Base-by-base conservation (phyloP, 139 green algal genomes). In the Coelastrella sp. region DNA sequence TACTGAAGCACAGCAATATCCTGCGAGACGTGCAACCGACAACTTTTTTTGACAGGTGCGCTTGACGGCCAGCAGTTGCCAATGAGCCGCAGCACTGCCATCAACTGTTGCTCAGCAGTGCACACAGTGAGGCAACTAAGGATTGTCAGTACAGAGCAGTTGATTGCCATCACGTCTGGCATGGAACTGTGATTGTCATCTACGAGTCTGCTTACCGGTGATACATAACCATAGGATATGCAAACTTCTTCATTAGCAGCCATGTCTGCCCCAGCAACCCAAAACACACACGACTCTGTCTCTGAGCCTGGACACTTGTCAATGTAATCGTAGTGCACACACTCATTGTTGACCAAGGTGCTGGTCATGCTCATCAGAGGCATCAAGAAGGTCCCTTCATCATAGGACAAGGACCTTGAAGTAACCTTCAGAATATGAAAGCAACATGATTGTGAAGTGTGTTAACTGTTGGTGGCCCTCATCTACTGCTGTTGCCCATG, bases 221-320 rank as follows among this genome's bases (percentile, higher is more conserved):
- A 34, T 7, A 82, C 34, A 27, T 82, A 38, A 11, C 75, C 75
- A 35, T 71, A 71, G 23, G 21, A 38, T 9, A 71, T 38, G 53
- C 75, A 82, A 6, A 82, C 75, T 27, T 69, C 23, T 7, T 71
- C 11, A 3, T 38, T n/a, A 5, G 53, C 75, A 34, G 51, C 51
- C n/a, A 82, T 35, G 40, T 82, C 75, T 34, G 75, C 34, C 3
- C 75, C 75, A 40, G 75, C 75, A 23, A 32, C 43, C 50, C 62
- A 82, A 23, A 41, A 69, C 7, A 82, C 25, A 15, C 75, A 82
- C 51, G n/a, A n/a, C 17, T 7, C 62, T 40, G 62, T 27, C 40
- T 1, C 62, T 69, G 62, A 15, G 3, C 8, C 62, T 19, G 62
- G 62, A 19, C 62, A 69, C 8, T 17, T 38, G 7, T 40, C 62